Evolutionary conservation across 257 asterid genomes (phyloP), one percentile per base, ranked within the genome.

Genomic region (Plantago ovata): DNA sequence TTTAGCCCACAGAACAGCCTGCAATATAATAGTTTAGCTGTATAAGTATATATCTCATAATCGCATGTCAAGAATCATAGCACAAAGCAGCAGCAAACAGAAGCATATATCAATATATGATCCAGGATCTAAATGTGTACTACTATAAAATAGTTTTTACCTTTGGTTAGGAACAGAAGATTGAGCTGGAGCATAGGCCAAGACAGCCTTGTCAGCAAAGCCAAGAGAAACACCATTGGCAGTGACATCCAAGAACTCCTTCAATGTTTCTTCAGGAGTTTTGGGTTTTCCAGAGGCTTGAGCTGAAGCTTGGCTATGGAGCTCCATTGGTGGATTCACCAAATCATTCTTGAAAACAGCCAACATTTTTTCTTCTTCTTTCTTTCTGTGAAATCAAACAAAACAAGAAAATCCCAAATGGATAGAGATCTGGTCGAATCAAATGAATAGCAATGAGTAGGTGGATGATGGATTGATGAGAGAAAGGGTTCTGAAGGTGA

Each of bases 1-100:
- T 89, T 77, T 69, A 79, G 63, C n/a, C 94, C 84, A 66, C 89
- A 75, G 72, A 93, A 89, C 80, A 81, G 38, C 79, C 97, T 93
- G 75, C 63, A 24, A 38, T 21, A 38, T 50, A 36, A n/a, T 38
- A 40, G 14, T 21, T 36, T 3, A 20, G 28, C 19, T n/a, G n/a
- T n/a, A n/a, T n/a, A n/a, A n/a, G 43, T 28, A 23, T 46, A 54
- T 49, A 54, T 23, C 24, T 41, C 60, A 52, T 24, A 59, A 64
- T 39, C 49, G 28, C 24, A 63, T 33, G 68, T 64, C 63, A 59
- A 7, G 43, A 19, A 41, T 42, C 4, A 11, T 56, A 44, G 41
- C 38, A 6, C 16, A 56, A 46, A 20, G 28, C n/a, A n/a, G n/a
- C n/a, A n/a, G n/a, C 36, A 28, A 28, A 28, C 36, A 28, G 7